Base-by-base conservation (phyloP, 441 rosid genomes). In the Gossypium lobatum region DNA sequence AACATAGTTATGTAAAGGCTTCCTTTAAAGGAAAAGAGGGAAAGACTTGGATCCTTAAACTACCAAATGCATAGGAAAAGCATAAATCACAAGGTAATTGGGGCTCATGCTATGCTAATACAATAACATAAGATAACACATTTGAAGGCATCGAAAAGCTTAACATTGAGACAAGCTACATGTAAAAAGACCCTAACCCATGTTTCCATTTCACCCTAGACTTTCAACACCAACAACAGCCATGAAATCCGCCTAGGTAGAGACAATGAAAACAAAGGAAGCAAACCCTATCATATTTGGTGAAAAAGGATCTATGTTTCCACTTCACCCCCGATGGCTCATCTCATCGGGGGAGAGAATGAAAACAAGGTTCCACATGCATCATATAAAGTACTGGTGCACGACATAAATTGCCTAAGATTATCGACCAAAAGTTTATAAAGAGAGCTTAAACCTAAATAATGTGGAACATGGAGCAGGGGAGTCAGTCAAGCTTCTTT, bases 161-260 rank as follows among this genome's bases (percentile, higher is more conserved):
- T 1, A 31, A 31, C 37, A 5, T 31, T 31, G 8, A 31, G 1
- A 31, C 37, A 31, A 5, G 4, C n/a, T 46, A 46, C n/a, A 46
- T 46, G 3, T 46, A 3, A 46, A 46, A 63, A 63, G 39, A 21
- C 37, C 13, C 39, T 23, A 39, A 45, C 78, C 72, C n/a, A 70
- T 80, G 83, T 79, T 81, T 80, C 70, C 81, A 76, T 2, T 81
- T 83, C 84, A 84, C 87, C 85, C 83, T 46, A 58, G 82, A 59
- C 54, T 8, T 7, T 23, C 6, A 13, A 4, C 2, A 2, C 53
- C 34, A 14, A 0, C 37, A 57, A 37, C 25, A 18, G 3, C 53
- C 70, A 17, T 17, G 8, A 31, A 13, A 58, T 14, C 65, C 11
- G 16, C 78, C 81, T 5, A 13, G 84, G 86, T 7, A 31, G 84